Conservation (phyloP, 345 rosid genomes). For the Ailanthus altissimus region DNA sequence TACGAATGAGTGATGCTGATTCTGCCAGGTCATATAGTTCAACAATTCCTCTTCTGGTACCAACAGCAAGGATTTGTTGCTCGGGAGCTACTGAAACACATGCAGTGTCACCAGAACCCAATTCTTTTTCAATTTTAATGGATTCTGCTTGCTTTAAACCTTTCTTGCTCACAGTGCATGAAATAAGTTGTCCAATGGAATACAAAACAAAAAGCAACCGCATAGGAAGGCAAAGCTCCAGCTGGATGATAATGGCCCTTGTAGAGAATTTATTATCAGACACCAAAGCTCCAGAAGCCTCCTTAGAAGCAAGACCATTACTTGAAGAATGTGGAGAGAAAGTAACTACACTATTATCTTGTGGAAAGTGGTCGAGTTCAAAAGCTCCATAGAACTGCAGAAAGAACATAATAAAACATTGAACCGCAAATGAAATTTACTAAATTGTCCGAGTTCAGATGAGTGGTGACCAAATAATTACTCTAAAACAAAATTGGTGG, state of each 20-base stretch:
- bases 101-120: slow-evolving; percentile 80
- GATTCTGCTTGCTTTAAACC: slow-evolving; percentile 72
- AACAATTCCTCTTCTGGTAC: slow-evolving; percentile 85
- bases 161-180: slow-evolving; percentile 85
- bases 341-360: slow-evolving; percentile 39
- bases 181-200: slow-evolving; percentile 70
- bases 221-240: slow-evolving; percentile 71
- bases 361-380: slow-evolving; percentile 44
- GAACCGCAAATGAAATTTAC: slow-evolving; percentile 13
- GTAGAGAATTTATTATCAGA: slow-evolving; percentile 31
- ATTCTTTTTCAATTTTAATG: slow-evolving; percentile 63
- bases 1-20: slow-evolving; percentile 67
- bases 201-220: slow-evolving; percentile 73
- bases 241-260: slow-evolving; percentile 54
- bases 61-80: slow-evolving; percentile 94
- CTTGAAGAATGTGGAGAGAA: slow-evolving; percentile 37
- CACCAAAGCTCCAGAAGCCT: slow-evolving; percentile 36
- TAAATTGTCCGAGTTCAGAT: neutral
- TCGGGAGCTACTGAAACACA: slow-evolving; percentile 83
- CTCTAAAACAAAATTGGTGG: neutral
- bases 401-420: slow-evolving; percentile 16
- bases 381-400: slow-evolving; percentile 80
- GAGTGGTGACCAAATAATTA: neutral
- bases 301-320: slow-evolving; percentile 59
- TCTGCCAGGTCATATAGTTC: slow-evolving; percentile 82